These are phyloP conservation scores for Chenopodium suecicum DNA, from an alignment of 148 eudicot species.

Conservation along the genomic window DNA sequence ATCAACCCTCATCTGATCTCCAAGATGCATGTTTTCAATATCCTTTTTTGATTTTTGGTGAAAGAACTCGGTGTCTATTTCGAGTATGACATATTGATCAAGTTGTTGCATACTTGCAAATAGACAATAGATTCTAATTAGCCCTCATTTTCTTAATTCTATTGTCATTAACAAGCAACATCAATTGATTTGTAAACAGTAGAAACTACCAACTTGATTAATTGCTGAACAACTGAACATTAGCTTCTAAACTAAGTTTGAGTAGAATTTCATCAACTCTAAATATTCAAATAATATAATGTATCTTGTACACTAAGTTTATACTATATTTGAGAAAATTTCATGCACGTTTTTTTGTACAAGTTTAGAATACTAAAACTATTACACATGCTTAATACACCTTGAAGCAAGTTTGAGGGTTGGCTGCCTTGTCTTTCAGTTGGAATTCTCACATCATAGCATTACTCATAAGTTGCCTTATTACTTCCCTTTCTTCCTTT, in stretches of 20 bases:
- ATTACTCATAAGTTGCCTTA: not conserved
- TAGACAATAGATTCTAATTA: not conserved
- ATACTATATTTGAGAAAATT: not conserved
- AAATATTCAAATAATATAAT: not conserved
- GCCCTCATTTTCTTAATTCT: conserved; percentile 2
- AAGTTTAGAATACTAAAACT: not conserved
- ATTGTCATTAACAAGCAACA: conserved; percentile 10
- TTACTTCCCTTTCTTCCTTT: not conserved
- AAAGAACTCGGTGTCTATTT: not conserved
- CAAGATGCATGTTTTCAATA: no score
- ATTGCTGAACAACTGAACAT: conserved; percentile 22
- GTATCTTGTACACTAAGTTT: conserved; percentile 7
- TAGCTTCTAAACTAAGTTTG: conserved; percentile 33
- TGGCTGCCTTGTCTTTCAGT: conserved; percentile 8
- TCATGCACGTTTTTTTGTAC: not conserved
- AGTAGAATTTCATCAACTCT: conserved; percentile 7
- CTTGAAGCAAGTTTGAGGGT: conserved; percentile 7
- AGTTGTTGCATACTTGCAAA: conserved; percentile 3
- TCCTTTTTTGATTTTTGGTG: no score
- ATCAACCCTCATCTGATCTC: not conserved
- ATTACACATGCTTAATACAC: not conserved
- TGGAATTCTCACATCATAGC: conserved; percentile 15
- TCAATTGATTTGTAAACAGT: conserved; percentile 18
- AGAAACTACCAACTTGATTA: conserved; percentile 20
- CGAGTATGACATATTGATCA: not conserved